These are phyloP conservation scores for Nyctanthes arbortristis DNA, from an alignment of 257 asterid species.

Conservation along the genomic window DNA sequence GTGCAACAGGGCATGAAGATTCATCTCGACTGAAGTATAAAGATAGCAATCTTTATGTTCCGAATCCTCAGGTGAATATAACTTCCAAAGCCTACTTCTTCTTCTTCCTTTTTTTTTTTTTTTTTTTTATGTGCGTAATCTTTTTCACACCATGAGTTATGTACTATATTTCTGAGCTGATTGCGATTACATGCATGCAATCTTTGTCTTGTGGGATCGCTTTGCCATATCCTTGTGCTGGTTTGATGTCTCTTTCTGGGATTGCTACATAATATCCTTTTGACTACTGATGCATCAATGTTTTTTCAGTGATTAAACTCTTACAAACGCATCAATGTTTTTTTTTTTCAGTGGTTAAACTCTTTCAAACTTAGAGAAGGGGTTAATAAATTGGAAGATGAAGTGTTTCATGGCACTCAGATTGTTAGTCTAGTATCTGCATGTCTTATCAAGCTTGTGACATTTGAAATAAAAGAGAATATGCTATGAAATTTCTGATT, in stretches of 20 bases:
- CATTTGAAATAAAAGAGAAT: not conserved
- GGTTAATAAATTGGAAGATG: not conserved
- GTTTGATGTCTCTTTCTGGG: no score
- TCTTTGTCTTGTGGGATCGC: no score
- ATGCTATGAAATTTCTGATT: not conserved
- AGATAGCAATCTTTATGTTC: not conserved
- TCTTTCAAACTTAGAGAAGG: not conserved
- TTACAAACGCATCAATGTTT: no score
- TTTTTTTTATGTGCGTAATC: slow-evolving; percentile 15
- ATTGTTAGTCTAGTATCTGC: not conserved
- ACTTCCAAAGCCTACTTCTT: no score
- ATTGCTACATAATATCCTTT: not conserved
- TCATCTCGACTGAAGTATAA: not conserved
- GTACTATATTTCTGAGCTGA: not conserved
- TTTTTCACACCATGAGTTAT: not conserved
- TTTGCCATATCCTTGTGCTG: not conserved
- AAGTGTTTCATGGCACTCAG: not conserved
- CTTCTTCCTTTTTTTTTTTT: not conserved
- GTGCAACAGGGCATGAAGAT: not conserved
- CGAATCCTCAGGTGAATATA: not conserved
- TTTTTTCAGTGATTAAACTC: not conserved
- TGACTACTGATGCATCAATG: not conserved
- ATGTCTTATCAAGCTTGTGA: not conserved
- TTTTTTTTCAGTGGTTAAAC: not conserved
- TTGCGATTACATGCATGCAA: no score